These are phyloP conservation scores for Desmodesmus armatus DNA, from an alignment of 139 green algal genomes.

Conservation along the genomic window DNA sequence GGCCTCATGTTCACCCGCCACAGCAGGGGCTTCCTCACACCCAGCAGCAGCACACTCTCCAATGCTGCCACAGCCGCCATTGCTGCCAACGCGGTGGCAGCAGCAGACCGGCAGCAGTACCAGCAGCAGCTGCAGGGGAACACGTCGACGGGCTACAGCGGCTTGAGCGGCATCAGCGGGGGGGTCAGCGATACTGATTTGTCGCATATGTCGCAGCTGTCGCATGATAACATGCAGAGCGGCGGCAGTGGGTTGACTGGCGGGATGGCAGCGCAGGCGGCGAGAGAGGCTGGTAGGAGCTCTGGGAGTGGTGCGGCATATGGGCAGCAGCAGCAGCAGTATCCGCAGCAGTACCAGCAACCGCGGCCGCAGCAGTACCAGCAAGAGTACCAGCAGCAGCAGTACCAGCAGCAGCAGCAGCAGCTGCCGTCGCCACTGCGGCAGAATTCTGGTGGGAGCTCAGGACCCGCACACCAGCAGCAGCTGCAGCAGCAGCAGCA, in stretches of 20 bases:
- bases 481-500: not conserved
- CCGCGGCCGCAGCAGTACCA: not conserved
- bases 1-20: constrained; percentile 37
- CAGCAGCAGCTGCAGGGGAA: constrained; percentile 28
- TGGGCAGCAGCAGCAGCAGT: not conserved
- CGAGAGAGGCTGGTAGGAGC: no score
- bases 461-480: not conserved
- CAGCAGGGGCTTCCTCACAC: no score
- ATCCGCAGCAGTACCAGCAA: not conserved
- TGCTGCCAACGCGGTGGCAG: not conserved
- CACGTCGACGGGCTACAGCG: no score
- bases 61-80: not conserved
- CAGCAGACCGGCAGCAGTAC: not conserved
- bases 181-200: not conserved
- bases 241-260: not conserved
- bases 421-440: not conserved
- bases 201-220: not conserved
- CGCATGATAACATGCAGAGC: not conserved
- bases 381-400: not conserved
- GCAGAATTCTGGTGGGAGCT: no score
- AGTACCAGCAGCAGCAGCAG: not conserved
- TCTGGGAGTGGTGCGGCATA: no score
- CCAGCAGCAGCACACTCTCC: not conserved
- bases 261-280: not conserved
- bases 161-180: not conserved